Evolutionary conservation across 169 alveolate species (phyloP), one percentile per base, ranked within the genome.

Genomic region (Plasmodium cynomolgi): DNA sequence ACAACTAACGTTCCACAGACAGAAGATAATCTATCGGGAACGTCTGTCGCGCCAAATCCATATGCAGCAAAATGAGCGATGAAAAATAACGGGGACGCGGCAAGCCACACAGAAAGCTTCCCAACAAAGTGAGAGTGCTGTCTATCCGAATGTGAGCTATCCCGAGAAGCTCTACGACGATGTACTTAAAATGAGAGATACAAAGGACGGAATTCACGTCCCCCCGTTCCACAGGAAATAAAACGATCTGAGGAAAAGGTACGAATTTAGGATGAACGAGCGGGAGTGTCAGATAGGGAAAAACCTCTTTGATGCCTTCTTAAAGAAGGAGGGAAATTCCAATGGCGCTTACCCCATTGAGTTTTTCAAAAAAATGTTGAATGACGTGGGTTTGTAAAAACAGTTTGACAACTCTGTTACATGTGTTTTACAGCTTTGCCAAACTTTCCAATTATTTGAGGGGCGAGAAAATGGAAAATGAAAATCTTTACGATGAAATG

Each of bases 341-440:
- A 31, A 33, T 11, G 17, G 15, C 3, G 41, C 3, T 62, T 20
- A 3, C 13, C 20, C 71, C 7, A 39, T 9, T n/a, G 71, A 83
- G 9, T 9, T 83, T 20, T 83, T 83, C 73, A 83, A 58, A 34
- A 58, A 56, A n/a, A 81, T 79, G 41, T 47, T 83, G n/a, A 83
- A 62, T 3, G 91, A 62, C 37, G 73, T 37, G n/a, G 8, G 8
- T 17, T 34, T 29, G 20, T 8, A 31, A 33, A 54, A 83, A 39
- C 39, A 58, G 26, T 83, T 82, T 11, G 68, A 50, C 11, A 54
- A 50, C 33, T 20, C 58, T 7, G 33, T 82, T 3, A 29, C n/a
- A 8, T 20, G 79, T 54, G 13, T 8, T 82, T 0, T 82, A 54
- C 68, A 20, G 77, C 15, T 82, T 23, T 82, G 34, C 80, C n/a